Evolutionary conservation across 2,329 filamentous ascomycete genomes (phyloP).

Genomic region (Aaosphaeria pasadenensis): DNA sequence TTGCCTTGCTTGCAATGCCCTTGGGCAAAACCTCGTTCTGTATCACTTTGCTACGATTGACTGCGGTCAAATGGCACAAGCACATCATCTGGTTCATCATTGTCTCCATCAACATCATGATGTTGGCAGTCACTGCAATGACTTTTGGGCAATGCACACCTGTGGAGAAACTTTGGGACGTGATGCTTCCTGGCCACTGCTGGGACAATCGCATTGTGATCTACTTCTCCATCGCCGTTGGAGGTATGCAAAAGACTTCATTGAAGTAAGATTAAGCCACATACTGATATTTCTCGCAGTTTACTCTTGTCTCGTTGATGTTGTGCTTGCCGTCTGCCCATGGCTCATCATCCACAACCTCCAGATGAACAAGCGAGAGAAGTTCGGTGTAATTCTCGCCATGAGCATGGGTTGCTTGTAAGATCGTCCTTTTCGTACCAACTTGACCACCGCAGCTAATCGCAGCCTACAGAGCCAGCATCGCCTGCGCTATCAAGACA

Average conservation of each 20-base stretch:
- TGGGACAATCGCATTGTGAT: slow-evolving; percentile 5
- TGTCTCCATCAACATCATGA: slow-evolving; percentile 5
- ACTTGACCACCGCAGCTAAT: too few species aligned
- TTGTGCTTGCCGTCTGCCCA: slow-evolving; percentile 24
- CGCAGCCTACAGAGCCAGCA: slow-evolving; percentile 12
- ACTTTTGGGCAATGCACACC: slow-evolving; percentile 8
- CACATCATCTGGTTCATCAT: slow-evolving; percentile 12
- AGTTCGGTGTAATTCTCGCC: slow-evolving; percentile 16
- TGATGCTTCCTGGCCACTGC: slow-evolving; percentile 3
- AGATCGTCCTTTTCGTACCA: neutral
- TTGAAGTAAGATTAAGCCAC: too few species aligned
- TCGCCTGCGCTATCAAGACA: slow-evolving; percentile 19
- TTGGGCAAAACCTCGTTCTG: slow-evolving; percentile 10
- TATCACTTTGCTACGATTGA: slow-evolving; percentile 8
- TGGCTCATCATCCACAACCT: slow-evolving; percentile 23
- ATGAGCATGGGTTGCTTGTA: slow-evolving; percentile 24
- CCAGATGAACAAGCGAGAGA: slow-evolving; percentile 25
- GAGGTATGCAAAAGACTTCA: neutral
- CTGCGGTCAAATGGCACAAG: slow-evolving; percentile 5
- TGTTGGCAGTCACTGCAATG: slow-evolving; percentile 4
- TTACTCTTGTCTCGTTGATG: slow-evolving; percentile 17
- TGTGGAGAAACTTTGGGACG: slow-evolving; percentile 8
- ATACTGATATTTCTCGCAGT: neutral
- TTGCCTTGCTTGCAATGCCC: slow-evolving; percentile 8
- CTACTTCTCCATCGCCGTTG: neutral